Evolutionary conservation across 257 asterid species (phyloP), one percentile per base, ranked within the genome.

Genomic region (Solanum chiquidenum): DNA sequence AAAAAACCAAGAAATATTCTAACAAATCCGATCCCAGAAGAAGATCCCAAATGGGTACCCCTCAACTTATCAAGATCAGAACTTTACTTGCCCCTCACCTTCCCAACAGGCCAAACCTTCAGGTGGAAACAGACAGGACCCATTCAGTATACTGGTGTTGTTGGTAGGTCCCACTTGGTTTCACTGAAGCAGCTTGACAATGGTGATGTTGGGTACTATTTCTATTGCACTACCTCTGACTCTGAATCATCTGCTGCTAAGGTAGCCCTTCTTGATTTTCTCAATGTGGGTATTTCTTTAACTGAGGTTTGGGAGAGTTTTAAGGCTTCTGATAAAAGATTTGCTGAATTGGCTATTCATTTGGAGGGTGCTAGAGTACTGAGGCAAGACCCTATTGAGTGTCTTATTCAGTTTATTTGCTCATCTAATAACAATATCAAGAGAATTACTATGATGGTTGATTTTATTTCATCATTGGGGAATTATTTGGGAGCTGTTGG

Each of bases 21-120:
- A 33, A 92, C 83, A 86, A 92, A 88, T 83, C 86, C 93, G 85
- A 90, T 80, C 83, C 85, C 92, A 89, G 69, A 86, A 86, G 84
- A 90, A 89, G 71, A 86, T 68, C 71, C 72, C 77, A 88, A 89
- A 7, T 97, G 96, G 98, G 91, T 91, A 16, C 95, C 96, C 88
- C 92, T 95, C 31, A 90, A 90, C 76, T 88, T 94, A 37, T 87
- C 88, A 85, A 97, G 92, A 88, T 89, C 96, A 42, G 99, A 95
- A 89, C 96, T 97, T 84, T 93, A 93, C 90, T 86, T 97, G 86
- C 98, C 99, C 68, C 98, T 97, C 88, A 97, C 98, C 29, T 95
- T 97, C 89, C 99, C 99, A 83, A 97, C 99, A 12, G 99, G 99
- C 60, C 99, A 95, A 89, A 95, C 98, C 4, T 97, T 97, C 95